Conservation (phyloP, 352 stramenopile species). For the Globisporangium lucens region DNA sequence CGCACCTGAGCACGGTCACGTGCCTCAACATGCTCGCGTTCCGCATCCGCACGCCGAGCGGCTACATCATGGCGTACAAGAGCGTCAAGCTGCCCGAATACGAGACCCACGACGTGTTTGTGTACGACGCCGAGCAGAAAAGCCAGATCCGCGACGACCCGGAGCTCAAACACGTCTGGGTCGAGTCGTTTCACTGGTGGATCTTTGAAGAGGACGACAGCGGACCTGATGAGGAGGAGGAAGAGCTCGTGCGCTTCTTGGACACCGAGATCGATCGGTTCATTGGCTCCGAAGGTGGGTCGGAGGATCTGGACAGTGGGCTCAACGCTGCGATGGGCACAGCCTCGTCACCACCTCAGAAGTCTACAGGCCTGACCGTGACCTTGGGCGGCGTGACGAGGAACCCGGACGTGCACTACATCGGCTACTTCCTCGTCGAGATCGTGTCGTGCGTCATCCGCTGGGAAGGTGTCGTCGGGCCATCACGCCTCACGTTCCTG, state of each 20-base stretch:
- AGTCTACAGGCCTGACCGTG: neutral
- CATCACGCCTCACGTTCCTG: constrained; percentile 15
- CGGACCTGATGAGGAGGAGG: neutral
- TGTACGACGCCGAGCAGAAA: constrained; percentile 15
- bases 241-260: neutral
- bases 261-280: constrained; percentile 7
- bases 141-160: constrained; percentile 8
- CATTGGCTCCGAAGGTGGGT: neutral
- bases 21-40: constrained; percentile 27
- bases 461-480: constrained; percentile 4
- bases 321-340: neutral
- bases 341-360: neutral
- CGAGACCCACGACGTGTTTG: constrained; percentile 9
- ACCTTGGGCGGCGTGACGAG: constrained; percentile 13
- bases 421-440: constrained; percentile 18
- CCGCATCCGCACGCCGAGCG: constrained; percentile 9
- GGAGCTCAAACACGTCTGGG: constrained; percentile 12
- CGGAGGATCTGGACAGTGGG: neutral
- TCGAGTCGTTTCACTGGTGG: constrained; percentile 18
- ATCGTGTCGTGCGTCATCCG: constrained; percentile 16
- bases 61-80: constrained; percentile 14
- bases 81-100: constrained; percentile 3
- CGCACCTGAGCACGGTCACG: constrained; percentile 37
- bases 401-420: constrained; percentile 11
- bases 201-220: constrained; percentile 7